Conservation (phyloP, 2,329 filamentous ascomycete species). For the Trichoderma gracile region DNA sequence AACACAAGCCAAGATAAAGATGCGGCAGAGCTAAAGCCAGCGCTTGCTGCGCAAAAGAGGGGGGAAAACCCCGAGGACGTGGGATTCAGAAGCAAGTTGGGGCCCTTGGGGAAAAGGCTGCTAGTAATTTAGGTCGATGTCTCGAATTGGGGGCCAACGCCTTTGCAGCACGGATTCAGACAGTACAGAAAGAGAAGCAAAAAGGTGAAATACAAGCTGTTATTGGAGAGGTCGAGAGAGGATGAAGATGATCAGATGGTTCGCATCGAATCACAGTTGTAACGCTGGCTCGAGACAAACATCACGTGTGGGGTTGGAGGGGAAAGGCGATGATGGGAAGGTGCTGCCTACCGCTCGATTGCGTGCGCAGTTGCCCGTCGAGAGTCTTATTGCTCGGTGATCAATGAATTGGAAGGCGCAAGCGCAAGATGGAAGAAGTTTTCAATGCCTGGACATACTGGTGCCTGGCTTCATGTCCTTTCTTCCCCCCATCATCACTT, state of each 20-base stretch:
- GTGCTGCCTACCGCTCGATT: conserved; percentile 14
- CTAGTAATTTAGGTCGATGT: background rate
- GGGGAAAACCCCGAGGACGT: background rate
- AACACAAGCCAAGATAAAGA: conserved; percentile 14
- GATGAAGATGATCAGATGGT: conserved; percentile 13
- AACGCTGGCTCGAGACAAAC: conserved; percentile 6
- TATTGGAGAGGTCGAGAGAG: background rate
- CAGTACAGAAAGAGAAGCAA: too few species aligned
- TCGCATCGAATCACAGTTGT: conserved; percentile 5
- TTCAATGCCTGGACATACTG: background rate
- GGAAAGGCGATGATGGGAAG: conserved; percentile 1
- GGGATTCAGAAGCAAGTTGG: background rate
- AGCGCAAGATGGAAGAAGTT: background rate
- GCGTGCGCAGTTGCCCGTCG: conserved; percentile 13
- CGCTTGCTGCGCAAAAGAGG: conserved; percentile 19
- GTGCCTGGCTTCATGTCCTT: background rate
- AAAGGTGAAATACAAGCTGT: background rate
- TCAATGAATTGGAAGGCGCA: background rate
- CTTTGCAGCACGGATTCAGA: background rate
- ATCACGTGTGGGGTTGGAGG: conserved; percentile 26
- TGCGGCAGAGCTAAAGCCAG: conserved; percentile 18
- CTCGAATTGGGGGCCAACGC: background rate
- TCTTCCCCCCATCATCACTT: background rate
- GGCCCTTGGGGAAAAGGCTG: background rate
- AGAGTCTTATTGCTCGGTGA: background rate